These are phyloP conservation scores for Globisporangium radiosum DNA, from an alignment of 352 stramenopile genomes.

Conservation along the genomic window DNA sequence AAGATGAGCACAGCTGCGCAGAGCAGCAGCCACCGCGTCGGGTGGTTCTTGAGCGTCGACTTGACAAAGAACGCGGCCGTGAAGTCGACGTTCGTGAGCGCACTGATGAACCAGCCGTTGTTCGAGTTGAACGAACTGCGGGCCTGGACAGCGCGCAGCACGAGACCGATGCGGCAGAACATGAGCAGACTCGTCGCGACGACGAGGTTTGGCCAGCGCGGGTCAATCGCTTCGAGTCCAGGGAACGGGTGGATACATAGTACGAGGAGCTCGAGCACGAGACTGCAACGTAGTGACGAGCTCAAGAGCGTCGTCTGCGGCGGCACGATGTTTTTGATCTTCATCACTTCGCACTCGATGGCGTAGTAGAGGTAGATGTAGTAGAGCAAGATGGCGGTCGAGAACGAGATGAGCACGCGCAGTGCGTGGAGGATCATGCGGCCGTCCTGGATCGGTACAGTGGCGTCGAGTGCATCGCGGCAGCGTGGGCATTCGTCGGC, in stretches of 20 bases:
- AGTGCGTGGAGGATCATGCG: constrained; percentile 62
- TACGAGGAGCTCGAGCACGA: constrained; percentile 46
- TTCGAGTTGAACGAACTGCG: constrained; percentile 72
- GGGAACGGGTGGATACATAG: constrained; percentile 64
- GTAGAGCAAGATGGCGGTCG: constrained; percentile 57
- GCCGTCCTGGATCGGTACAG: constrained; percentile 37
- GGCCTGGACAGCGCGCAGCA: constrained; percentile 52
- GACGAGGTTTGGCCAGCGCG: constrained; percentile 49
- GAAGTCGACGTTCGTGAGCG: constrained; percentile 78
- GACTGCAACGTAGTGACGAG: constrained; percentile 37
- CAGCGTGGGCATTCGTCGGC: constrained; percentile 32
- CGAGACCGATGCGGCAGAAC: constrained; percentile 45
- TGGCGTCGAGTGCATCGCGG: constrained; percentile 16
- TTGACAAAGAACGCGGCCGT: constrained; percentile 69
- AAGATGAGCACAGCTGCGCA: constrained; percentile 34
- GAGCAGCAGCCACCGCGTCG: constrained; percentile 34
- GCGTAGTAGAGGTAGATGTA: constrained; percentile 65
- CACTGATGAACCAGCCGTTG: constrained; percentile 76
- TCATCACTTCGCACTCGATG: constrained; percentile 66
- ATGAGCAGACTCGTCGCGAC: constrained; percentile 56
- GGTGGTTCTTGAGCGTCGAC: constrained; percentile 65
- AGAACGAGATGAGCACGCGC: constrained; percentile 61
- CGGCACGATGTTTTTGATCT: constrained; percentile 76
- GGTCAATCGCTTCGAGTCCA: constrained; percentile 55
- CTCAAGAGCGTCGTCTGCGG: constrained; percentile 55